Conservation (phyloP, 306 rosid species). For the Lotus japonicus region DNA sequence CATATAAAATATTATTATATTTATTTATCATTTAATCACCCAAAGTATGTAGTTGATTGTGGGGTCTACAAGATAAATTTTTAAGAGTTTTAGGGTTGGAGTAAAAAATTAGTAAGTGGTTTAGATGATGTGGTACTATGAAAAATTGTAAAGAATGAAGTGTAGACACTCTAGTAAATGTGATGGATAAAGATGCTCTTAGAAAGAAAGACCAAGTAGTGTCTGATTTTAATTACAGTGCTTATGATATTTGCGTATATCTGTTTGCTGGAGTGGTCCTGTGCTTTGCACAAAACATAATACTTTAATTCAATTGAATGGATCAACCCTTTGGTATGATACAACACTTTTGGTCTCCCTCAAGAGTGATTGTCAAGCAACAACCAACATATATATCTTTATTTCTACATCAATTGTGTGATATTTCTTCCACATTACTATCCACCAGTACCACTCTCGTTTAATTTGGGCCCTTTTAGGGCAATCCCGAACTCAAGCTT, state of each 20-base stretch:
- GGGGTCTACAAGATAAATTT: no score
- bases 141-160: no score
- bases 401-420: background rate
- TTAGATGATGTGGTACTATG: no score
- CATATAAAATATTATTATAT: no score
- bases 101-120: no score
- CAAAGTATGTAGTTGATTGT: no score
- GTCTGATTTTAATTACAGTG: background rate
- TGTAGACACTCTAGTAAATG: no score
- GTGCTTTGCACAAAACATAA: background rate
- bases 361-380: conserved; percentile 20
- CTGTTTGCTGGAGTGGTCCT: background rate
- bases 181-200: no score
- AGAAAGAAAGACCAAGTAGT: no score
- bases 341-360: conserved; percentile 8
- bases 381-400: background rate
- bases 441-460: background rate
- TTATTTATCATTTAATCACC: no score
- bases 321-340: background rate
- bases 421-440: background rate
- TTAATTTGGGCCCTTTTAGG: background rate
- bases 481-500: conserved; percentile 12
- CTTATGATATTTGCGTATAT: no score
- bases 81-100: no score
- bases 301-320: background rate